These are phyloP conservation scores for Phytomonas sp. DNA, from an alignment of 208 protist species.

Conservation along the genomic window DNA sequence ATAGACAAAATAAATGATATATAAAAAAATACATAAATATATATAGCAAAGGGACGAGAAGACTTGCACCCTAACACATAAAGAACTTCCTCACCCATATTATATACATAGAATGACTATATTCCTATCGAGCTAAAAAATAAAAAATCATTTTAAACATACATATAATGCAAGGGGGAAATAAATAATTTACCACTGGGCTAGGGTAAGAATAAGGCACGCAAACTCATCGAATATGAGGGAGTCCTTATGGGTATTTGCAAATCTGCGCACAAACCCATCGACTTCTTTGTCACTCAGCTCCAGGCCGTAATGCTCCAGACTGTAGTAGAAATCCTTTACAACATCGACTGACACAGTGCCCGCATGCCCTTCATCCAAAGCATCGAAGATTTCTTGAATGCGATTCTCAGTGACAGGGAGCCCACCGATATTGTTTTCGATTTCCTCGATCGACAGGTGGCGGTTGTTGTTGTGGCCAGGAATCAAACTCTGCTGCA, in stretches of 20 bases:
- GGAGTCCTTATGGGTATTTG: conserved; percentile 50
- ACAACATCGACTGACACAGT: conserved; percentile 64
- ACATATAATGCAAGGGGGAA: not conserved
- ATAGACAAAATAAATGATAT: not conserved
- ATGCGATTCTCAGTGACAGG: conserved; percentile 86
- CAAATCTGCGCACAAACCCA: conserved; percentile 68
- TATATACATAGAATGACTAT: conserved; percentile 8
- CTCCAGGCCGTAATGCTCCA: conserved; percentile 85
- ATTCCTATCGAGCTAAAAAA: not conserved
- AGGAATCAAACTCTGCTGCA: conserved; percentile 75
- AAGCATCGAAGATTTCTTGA: conserved; percentile 83
- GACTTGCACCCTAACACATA: not conserved
- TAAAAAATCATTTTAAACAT: not conserved
- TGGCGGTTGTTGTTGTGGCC: conserved; percentile 92
- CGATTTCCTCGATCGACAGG: conserved; percentile 77
- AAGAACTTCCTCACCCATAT: not conserved
- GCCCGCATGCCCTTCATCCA: conserved; percentile 73
- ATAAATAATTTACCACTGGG: conserved; percentile 4
- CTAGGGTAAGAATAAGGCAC: conserved; percentile 37
- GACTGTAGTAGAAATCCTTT: conserved; percentile 72
- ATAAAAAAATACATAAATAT: not conserved
- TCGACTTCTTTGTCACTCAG: conserved; percentile 71
- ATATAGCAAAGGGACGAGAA: conserved; percentile 2
- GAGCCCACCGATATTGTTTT: conserved; percentile 90
- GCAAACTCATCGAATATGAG: conserved; percentile 88